Conservation (phyloP, 2,329 filamentous ascomycete species). For the Neopestalotiopsis sp. region DNA sequence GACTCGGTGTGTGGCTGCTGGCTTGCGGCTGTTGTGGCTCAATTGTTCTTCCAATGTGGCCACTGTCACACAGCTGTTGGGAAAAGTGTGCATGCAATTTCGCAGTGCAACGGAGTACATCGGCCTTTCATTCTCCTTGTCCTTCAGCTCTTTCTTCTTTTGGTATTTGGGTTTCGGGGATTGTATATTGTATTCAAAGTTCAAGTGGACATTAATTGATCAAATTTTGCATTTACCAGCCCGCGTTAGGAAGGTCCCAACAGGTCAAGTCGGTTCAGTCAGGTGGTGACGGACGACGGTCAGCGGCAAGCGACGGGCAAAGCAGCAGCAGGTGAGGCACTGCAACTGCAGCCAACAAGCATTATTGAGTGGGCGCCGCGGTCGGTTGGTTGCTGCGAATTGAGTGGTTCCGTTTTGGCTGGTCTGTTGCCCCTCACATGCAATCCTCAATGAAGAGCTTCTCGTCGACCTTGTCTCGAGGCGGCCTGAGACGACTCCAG, state of each 20-base stretch:
- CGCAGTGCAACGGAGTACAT: background rate
- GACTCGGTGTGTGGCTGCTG: background rate
- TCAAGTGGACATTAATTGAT: background rate
- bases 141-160: background rate
- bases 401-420: background rate
- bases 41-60: background rate
- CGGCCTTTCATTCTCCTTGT: background rate
- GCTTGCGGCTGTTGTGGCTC: background rate
- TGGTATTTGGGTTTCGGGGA: background rate
- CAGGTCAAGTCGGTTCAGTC: background rate
- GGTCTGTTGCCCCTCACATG: background rate
- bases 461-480: constrained; percentile 16
- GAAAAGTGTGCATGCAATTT: background rate
- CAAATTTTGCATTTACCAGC: constrained; percentile 8
- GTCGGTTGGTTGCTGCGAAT: no score
- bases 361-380: background rate
- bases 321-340: background rate
- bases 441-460: constrained; percentile 14
- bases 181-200: background rate
- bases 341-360: background rate
- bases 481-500: constrained; percentile 8
- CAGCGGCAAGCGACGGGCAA: constrained; percentile 11
- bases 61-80: background rate
- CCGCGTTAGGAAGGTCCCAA: constrained; percentile 13
- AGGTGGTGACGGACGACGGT: constrained; percentile 15